Conservation (phyloP, 495 filamentous ascomycete genomes). For the Penicillium antarcticum region DNA sequence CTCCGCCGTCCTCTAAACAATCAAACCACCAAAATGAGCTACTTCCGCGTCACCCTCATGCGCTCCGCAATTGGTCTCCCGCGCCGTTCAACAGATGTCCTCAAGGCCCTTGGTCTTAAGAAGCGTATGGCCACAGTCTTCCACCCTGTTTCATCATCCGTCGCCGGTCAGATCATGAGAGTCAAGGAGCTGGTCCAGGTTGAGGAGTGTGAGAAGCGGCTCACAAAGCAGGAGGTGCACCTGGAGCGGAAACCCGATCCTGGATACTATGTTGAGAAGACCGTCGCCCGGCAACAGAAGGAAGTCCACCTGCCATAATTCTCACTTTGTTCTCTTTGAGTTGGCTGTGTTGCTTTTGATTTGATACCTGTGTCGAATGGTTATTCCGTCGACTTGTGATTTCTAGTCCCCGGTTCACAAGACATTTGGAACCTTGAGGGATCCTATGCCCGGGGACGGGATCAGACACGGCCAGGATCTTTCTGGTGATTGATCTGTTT, state of each 20-base stretch:
- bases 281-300: slow-evolving; percentile 27
- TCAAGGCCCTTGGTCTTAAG: slow-evolving; percentile 83
- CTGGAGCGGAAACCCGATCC: slow-evolving; percentile 72
- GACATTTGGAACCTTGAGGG: background rate
- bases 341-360: slow-evolving; percentile 8
- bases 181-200: slow-evolving; percentile 95
- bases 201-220: slow-evolving; percentile 68
- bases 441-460: background rate
- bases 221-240: slow-evolving; percentile 71
- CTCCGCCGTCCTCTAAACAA: background rate
- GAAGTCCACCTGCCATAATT: slow-evolving; percentile 6
- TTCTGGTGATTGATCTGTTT: background rate
- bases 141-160: slow-evolving; percentile 76
- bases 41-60: slow-evolving; percentile 92
- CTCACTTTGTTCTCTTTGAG: background rate
- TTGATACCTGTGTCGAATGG: background rate
- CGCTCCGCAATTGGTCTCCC: slow-evolving; percentile 93
- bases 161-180: slow-evolving; percentile 94
- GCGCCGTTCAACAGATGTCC: slow-evolving; percentile 72
- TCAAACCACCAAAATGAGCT: slow-evolving; percentile 61
- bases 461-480: background rate
- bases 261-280: slow-evolving; percentile 81
- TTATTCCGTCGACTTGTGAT: too few species aligned
- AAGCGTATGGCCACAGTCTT: slow-evolving; percentile 89
- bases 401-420: background rate